A percentile compares a stretch with the other conserved stretches of the same genome.
Conservation (phyloP, 768 basidiomycete species). For the Suillus fuscotomentosus region DNA sequence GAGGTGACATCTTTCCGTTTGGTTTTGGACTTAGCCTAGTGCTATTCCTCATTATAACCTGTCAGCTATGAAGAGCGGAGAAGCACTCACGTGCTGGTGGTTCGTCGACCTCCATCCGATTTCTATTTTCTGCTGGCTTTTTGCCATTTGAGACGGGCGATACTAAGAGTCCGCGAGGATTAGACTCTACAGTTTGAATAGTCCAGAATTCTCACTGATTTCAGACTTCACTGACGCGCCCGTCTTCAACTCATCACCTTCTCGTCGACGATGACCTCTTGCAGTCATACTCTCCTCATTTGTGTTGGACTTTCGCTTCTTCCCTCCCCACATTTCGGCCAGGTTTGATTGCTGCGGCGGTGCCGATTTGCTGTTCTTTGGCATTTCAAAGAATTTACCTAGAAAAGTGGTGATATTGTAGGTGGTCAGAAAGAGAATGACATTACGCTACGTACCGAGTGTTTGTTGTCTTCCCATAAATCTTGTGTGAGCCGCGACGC, state of each 20-base stretch:
- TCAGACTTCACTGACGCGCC: not conserved
- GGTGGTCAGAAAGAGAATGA: not conserved
- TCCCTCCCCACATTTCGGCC: conserved; percentile 68
- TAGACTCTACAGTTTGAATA: not conserved
- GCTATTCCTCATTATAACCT: not conserved
- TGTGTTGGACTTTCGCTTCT: conserved; percentile 37
- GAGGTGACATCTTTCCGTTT: conserved; percentile 37
- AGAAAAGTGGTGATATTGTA: not conserved
- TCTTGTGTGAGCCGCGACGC: conserved; percentile 10
- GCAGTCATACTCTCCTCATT: conserved; percentile 25
- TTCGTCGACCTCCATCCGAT: not conserved
- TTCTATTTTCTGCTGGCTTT: not conserved
- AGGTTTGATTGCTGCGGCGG: conserved; percentile 80
- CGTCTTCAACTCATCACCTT: not conserved
- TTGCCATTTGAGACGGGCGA: not conserved
- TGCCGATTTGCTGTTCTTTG: conserved; percentile 57
- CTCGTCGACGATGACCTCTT: conserved; percentile 12
- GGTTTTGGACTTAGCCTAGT: conserved; percentile 35
- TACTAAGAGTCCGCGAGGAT: not conserved
- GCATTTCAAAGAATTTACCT: conserved; percentile 82
- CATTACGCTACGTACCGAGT: conserved; percentile 42
- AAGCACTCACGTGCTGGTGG: not conserved
- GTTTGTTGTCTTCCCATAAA: conserved; percentile 75
- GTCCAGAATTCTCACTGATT: not conserved
- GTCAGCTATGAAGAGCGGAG: not conserved